Evolutionary conservation across 768 basidiomycete genomes (phyloP), one percentile per base, ranked within the genome.

Genomic region (Lactarius quietus): DNA sequence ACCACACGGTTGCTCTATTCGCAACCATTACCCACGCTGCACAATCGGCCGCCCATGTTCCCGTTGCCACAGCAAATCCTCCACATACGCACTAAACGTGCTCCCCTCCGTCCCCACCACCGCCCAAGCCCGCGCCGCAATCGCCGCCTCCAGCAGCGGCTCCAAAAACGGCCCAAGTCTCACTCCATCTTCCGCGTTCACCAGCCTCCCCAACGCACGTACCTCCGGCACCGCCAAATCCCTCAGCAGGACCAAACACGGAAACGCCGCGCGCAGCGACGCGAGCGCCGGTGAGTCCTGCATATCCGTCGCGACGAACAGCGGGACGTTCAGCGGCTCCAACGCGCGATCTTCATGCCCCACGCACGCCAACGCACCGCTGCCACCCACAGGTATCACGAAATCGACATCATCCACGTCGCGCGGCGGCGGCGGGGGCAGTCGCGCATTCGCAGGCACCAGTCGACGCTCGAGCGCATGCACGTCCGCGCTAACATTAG

Each of bases 71-170:
- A 92, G 71, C 29, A 90, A 83, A 64, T 90, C 86, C 63, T 79
- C 76, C 23, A 89, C 82, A 68, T 86, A 93, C 60, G 78, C 75
- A 73, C 88, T 89, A 69, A 91, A 93, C 35, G 92, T 92, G 70
- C 89, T 92, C 62, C 83, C 82, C 61, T 84, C 82, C 15, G 90
- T 93, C 2, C 88, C 89, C 0, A 87, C 83, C 35, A 90, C 81
- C 18, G 71, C 76, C 73, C 79, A 75, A 0, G 86, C 87, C 59
- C 80, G 79, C 3, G 83, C 83, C 18, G 84, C 82, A 35, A 94
- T 82, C 76, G 90, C 78, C 7, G 86, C 89, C 71, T 92, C 90
- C 36, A 93, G 69, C 63, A 91, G 83, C 2, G 90, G 88, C 26
- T 83, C 70, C 14, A 90, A 64, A 68, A 84, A 83, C 18, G 66